Base-by-base conservation (phyloP, 2,329 filamentous ascomycete genomes). In the Apiospora saccharicola region DNA sequence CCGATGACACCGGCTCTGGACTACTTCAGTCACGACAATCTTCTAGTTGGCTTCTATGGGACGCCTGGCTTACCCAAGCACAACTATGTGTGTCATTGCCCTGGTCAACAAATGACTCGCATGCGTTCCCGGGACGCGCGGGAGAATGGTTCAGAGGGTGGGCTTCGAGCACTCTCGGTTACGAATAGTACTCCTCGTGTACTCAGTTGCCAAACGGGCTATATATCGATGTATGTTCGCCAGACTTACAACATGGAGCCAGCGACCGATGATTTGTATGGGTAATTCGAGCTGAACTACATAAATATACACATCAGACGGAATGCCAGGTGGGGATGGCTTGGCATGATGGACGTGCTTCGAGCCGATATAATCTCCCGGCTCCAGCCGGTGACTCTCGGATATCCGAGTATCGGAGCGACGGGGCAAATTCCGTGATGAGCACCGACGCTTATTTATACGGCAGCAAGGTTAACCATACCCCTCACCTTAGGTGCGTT, bases 1-100 rank as follows among this genome's bases (percentile, higher is more conserved):
- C 88, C 88, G 57, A 86, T 86, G 47, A 90, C 83, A 26, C 88
- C 88, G 75, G 87, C 87, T 68, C 88, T 89, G 72, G 3, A 46
- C 13, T 30, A 14, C n/a, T 47, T 64, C 57, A 64, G 57, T 14
- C 34, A 41, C 4, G 34, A 19, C 10, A 12, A 22, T 41, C 57
- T 41, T 64, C 34, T 64, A 10, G n/a, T n/a, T 41, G 34, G 34
- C 34, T 8, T 10, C n/a, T 64, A 19, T 64, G 34, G 57, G 53
- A 22, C 41, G 12, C 37, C 57, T 14, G 34, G 57, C 67, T 68
- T 68, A 68, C 67, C 67, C 67, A 34, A 68, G 67, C 10, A 68
- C 44, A 22, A 68, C 67, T 46, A 68, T 47, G 4, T 68, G 67
- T 30, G 67, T 2, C 67, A 68, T 68, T 68, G 8, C n/a, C 3